Conservation (phyloP, 495 filamentous ascomycete species). For the Penicillium alfredii region DNA sequence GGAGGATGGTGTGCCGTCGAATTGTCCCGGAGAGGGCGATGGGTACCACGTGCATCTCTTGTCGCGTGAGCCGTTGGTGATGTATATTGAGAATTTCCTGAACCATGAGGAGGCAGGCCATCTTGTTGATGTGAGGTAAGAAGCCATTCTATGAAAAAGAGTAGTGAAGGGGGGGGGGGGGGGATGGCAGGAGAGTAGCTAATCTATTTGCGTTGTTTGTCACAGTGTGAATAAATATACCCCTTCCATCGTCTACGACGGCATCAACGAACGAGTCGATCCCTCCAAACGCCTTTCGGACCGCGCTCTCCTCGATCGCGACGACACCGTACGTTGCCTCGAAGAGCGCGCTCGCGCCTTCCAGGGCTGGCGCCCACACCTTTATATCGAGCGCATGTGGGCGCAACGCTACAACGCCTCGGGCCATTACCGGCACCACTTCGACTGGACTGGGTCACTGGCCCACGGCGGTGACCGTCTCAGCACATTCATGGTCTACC, state of each 20-base stretch:
- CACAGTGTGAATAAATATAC: conserved; percentile 44
- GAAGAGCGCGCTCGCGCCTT: conserved; percentile 62
- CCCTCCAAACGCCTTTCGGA: conserved; percentile 48
- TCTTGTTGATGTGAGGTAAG: conserved; percentile 46
- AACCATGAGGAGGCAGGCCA: conserved; percentile 42
- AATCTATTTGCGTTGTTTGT: too few relatives aligned
- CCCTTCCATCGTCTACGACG: conserved; percentile 51
- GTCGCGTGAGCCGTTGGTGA: conserved; percentile 45
- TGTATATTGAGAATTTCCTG: conserved; percentile 54
- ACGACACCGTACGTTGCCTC: conserved; percentile 59
- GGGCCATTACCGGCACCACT: conserved; percentile 55
- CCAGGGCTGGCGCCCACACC: conserved; percentile 58
- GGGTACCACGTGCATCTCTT: conserved; percentile 40
- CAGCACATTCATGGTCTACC: conserved; percentile 59
- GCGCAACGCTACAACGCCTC: conserved; percentile 53
- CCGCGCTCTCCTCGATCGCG: conserved; percentile 52
- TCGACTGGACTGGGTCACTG: conserved; percentile 48
- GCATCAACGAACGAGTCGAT: conserved; percentile 38
- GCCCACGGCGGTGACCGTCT: conserved; percentile 40
- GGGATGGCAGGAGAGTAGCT: too few relatives aligned
- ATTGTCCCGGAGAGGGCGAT: conserved; percentile 24
- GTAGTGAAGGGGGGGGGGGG: too few relatives aligned
- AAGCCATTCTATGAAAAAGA: too few relatives aligned
- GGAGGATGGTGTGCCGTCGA: conserved; percentile 22
- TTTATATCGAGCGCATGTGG: conserved; percentile 58